Conservation (phyloP, 1,284 basidiomycete genomes). For the Ustilago cynodontis region DNA sequence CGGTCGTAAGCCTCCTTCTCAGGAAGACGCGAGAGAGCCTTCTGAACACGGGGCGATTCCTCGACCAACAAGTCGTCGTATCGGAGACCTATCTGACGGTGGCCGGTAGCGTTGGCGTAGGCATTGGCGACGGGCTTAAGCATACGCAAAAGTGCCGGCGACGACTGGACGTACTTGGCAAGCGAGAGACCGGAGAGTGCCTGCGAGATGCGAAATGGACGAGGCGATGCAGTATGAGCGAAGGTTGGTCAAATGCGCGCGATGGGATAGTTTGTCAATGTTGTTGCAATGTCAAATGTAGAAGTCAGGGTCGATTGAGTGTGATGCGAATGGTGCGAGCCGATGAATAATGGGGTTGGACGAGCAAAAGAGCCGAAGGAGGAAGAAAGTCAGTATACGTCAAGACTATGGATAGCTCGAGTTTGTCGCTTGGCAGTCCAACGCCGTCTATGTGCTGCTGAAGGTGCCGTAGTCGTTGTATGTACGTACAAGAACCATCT, state of each 20-base stretch:
- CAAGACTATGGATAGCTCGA: too few species aligned
- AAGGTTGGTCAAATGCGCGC: background rate
- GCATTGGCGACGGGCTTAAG: slow-evolving; percentile 85
- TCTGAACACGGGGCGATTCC: slow-evolving; percentile 85
- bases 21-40: slow-evolving; percentile 81
- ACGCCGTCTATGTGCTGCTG: background rate
- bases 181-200: slow-evolving; percentile 74
- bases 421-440: too few species aligned
- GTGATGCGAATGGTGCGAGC: too few species aligned
- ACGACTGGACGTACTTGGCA: slow-evolving; percentile 81
- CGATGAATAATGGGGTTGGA: too few species aligned
- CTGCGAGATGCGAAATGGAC: slow-evolving; percentile 5
- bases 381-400: too few species aligned
- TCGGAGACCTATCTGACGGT: slow-evolving; percentile 88
- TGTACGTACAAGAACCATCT: slow-evolving; percentile 49
- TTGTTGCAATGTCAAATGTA: too few species aligned
- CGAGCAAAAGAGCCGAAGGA: too few species aligned
- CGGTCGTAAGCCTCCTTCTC: slow-evolving; percentile 88
- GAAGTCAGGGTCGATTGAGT: too few species aligned
- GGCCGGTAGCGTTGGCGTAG: slow-evolving; percentile 85
- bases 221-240: background rate
- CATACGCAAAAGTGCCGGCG: slow-evolving; percentile 77
- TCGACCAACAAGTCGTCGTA: slow-evolving; percentile 96
- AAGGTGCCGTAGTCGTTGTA: background rate
- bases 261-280: too few species aligned